Percentiles rank a stretch among this genome's conserved stretches.
Evolutionary conservation across 768 basidiomycete species (phyloP).

Genomic region (Hirschioporus abietinus): DNA sequence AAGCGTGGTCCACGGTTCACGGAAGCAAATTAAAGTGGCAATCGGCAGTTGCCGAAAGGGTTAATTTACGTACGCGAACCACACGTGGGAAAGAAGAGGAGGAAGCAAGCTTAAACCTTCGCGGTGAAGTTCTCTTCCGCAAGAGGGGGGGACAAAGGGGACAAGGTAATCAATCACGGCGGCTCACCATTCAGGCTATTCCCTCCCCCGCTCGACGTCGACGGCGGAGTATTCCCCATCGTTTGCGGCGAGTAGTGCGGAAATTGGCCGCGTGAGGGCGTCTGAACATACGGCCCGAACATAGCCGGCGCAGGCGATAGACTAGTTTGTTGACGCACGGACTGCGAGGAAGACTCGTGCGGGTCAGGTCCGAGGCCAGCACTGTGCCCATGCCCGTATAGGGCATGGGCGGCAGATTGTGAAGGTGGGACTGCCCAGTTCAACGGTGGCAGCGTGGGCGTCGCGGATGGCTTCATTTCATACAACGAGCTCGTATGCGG

Average conservation of each 20-base stretch:
- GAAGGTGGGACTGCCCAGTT: neutral
- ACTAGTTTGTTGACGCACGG: neutral
- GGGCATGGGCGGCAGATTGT: neutral
- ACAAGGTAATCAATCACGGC: neutral
- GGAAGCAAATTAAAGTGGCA: constrained; percentile 1
- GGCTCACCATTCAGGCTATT: neutral
- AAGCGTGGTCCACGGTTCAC: neutral
- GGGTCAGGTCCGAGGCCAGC: neutral
- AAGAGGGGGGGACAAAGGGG: neutral
- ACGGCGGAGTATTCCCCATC: neutral
- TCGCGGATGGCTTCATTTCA: neutral
- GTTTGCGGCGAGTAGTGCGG: neutral
- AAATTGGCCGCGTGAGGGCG: neutral
- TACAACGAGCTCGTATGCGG: neutral
- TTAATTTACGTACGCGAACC: neutral
- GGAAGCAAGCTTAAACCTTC: constrained; percentile 4
- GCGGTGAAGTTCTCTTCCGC: constrained; percentile 1
- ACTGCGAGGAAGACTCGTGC: neutral
- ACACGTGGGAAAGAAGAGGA: neutral
- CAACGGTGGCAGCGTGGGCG: neutral
- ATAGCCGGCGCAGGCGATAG: neutral
- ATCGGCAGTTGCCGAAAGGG: neutral
- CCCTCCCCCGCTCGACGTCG: neutral
- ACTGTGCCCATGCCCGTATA: neutral
- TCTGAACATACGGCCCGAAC: neutral